phyloP scores from a whole-genome alignment of 495 filamentous ascomycete species.

The Tuber magnatum region DNA sequence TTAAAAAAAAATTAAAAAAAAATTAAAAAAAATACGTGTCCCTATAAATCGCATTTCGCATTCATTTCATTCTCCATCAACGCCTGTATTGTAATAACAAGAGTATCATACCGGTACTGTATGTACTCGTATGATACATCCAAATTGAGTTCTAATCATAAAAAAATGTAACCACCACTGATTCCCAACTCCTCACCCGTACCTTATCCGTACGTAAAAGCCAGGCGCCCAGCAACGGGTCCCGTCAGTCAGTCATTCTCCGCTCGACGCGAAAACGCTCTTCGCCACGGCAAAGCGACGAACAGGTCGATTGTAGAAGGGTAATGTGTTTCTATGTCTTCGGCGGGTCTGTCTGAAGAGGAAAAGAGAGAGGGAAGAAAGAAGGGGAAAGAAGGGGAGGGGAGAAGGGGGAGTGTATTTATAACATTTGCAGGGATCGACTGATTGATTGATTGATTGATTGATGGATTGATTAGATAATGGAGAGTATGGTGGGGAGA shows the following conservation, averaged over 20 bases:
- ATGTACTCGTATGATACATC: too few species aligned
- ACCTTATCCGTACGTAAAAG: slow-evolving; percentile 28
- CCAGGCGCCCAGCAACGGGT: slow-evolving; percentile 38
- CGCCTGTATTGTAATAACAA: too few species aligned
- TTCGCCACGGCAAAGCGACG: not conserved
- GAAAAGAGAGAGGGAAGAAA: not conserved
- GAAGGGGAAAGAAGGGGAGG: not conserved
- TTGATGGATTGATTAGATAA: not conserved
- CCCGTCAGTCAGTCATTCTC: slow-evolving; percentile 28
- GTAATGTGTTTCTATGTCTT: not conserved
- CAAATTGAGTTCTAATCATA: not conserved
- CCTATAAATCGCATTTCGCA: not conserved
- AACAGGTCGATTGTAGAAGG: slow-evolving; percentile 1
- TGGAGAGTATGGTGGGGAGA: not conserved
- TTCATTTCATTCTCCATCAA: not conserved
- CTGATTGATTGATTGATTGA: not conserved
- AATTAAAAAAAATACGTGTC: not conserved
- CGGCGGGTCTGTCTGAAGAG: not conserved
- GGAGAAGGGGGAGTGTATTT: not conserved
- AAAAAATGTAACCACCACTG: slow-evolving; percentile 35
- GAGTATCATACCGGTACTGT: too few species aligned
- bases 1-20: too few species aligned
- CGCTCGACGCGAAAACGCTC: slow-evolving; percentile 39
- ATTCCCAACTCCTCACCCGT: slow-evolving; percentile 39
- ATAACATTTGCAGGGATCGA: not conserved